phyloP scores from a whole-genome alignment of 768 basidiomycete species.

The Lactarius sp. region DNA sequence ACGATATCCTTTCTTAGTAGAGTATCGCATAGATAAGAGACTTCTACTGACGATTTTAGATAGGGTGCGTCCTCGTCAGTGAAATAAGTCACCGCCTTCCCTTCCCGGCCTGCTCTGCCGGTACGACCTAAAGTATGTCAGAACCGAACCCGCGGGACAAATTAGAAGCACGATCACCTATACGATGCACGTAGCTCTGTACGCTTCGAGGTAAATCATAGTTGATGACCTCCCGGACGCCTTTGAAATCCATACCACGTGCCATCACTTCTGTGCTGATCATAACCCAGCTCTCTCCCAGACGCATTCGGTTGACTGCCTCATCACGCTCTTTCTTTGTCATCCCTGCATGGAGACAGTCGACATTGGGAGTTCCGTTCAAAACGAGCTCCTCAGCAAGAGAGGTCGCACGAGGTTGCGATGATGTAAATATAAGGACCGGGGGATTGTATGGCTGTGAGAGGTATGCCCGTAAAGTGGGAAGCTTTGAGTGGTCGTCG shows the following conservation, averaged over 20 bases:
- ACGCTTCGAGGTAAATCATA: constrained; percentile 96
- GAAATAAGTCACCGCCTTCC: constrained; percentile 94
- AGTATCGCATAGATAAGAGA: constrained; percentile 12
- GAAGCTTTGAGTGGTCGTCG: constrained; percentile 90
- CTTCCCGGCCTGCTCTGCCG: constrained; percentile 87
- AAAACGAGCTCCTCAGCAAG: constrained; percentile 77
- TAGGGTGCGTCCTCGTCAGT: constrained; percentile 90
- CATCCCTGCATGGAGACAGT: constrained; percentile 88
- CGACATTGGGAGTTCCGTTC: constrained; percentile 74
- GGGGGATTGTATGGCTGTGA: constrained; percentile 84
- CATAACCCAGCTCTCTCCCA: constrained; percentile 91
- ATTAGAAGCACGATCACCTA: constrained; percentile 47
- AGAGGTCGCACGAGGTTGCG: constrained; percentile 80
- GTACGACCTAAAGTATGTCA: constrained; percentile 64
- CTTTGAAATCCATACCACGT: constrained; percentile 97
- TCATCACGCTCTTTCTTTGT: constrained; percentile 85
- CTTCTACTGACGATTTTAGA: constrained; percentile 68
- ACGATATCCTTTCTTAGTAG: constrained; percentile 2
- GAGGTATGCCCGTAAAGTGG: constrained; percentile 78
- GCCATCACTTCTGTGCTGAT: constrained; percentile 97
- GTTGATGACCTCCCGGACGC: constrained; percentile 90
- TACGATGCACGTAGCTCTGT: constrained; percentile 94
- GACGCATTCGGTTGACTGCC: constrained; percentile 76
- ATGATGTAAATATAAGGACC: constrained; percentile 84
- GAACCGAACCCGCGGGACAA: background rate